These are phyloP conservation scores for Malassezia japonica DNA, from an alignment of 1,284 basidiomycete genomes.

Conservation along the genomic window DNA sequence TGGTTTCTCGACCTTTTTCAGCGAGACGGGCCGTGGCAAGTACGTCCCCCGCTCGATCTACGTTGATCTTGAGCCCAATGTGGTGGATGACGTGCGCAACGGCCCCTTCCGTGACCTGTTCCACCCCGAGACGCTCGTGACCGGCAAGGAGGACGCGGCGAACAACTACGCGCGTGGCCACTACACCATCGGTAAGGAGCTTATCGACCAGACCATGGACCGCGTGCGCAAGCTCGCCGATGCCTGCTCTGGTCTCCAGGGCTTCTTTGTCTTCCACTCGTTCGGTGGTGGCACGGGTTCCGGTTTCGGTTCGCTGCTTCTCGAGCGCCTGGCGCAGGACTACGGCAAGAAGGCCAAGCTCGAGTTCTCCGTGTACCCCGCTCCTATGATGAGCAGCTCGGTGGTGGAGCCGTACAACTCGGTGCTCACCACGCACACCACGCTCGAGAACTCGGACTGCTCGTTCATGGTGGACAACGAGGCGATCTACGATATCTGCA, in stretches of 20 bases:
- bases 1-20: slow-evolving; percentile 83
- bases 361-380: slow-evolving; percentile 94
- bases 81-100: slow-evolving; percentile 88
- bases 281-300: slow-evolving; percentile 99
- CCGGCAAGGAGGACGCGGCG: slow-evolving; percentile 97
- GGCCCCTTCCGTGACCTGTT: slow-evolving; percentile 90
- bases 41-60: slow-evolving; percentile 96
- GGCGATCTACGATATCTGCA: slow-evolving; percentile 95
- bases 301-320: slow-evolving; percentile 91
- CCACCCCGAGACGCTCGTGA: slow-evolving; percentile 98
- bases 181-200: slow-evolving; percentile 93
- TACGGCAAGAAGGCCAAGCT: slow-evolving; percentile 99
- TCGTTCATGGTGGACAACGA: slow-evolving; percentile 54
- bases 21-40: slow-evolving; percentile 52
- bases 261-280: slow-evolving; percentile 99
- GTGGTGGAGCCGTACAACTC: slow-evolving; percentile 99
- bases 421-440: slow-evolving; percentile 95
- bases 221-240: slow-evolving; percentile 90
- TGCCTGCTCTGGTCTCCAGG: slow-evolving; percentile 94
- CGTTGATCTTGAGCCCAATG: slow-evolving; percentile 87
- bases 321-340: slow-evolving; percentile 90
- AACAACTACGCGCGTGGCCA: slow-evolving; percentile 76
- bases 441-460: slow-evolving; percentile 97
- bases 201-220: slow-evolving; percentile 73
- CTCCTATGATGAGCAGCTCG: slow-evolving; percentile 66